Base-by-base conservation (phyloP, 768 basidiomycete genomes). In the Mycena amicta region DNA sequence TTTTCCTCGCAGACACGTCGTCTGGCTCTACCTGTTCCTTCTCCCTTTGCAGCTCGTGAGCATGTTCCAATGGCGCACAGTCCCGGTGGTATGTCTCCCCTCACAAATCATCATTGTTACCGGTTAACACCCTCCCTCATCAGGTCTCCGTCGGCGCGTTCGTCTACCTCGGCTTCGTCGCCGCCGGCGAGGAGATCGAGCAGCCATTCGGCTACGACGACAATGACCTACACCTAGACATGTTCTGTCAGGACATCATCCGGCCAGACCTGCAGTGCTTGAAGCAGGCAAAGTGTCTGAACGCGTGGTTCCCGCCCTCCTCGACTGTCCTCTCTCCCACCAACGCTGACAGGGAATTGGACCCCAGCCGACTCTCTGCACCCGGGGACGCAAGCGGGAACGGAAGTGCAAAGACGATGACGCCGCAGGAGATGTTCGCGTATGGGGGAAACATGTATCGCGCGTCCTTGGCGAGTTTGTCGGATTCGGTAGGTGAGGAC, bases 11-110 rank as follows among this genome's bases (percentile, higher is more conserved):
- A n/a, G n/a, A 81, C 78, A 58, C 52, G 87, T 85, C 31, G 84
- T 88, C 28, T 88, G 85, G 87, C 66, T 87, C 26, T 92, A 89
- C 69, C 79, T 90, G 1, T 88, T 90, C 75, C 85, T 88, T 71
- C 77, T 92, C 1, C 90, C 89, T 0, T 88, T 92, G 77, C 89
- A 92, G 69, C 77, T 90, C 5, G 81, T 87, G 43, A 73, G 74
- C 39, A 78, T 80, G 29, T 86, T 90, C 65, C 76, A 72, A 5
- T 90, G 86, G 77, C 81, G 83, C 65, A 80, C 87, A 2, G 84
- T 90, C 33, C 83, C 85, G 1, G 88, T 86, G 26, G 62, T 62
- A 46, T 33, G 61, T 57, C 6, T 20, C n/a, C 22, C 28, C 30
- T 5, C 37, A 6, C 28, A 16, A 1, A 28, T 12, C 15, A 12